Evolutionary conservation across 2,329 filamentous ascomycete species (phyloP), one percentile per base, ranked within the genome.

Genomic region (Dactylellina cionopaga): DNA sequence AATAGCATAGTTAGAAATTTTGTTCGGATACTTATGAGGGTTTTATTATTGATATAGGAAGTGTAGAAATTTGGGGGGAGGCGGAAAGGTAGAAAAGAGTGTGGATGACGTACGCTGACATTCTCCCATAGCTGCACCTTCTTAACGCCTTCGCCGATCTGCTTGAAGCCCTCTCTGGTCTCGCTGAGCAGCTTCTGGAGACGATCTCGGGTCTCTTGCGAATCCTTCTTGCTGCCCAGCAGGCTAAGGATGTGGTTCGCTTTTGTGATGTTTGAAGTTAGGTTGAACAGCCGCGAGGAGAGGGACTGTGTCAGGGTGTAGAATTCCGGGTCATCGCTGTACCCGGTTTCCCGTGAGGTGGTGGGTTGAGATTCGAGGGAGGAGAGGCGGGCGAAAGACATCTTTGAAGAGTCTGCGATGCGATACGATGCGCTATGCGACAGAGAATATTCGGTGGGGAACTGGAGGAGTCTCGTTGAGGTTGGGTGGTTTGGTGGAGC

Each of bases 271-370:
- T 93, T 95, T 75, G 90, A 90, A 58, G 93, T 93, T 74, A 99
- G 86, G 74, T 89, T 88, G 83, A 97, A 96, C 54, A 99, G 86
- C 80, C 94, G 90, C 81, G 92, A 90, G 81, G 91, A 96, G 72
- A 98, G 87, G 69, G 90, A 86, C 78, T 91, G 89, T 74, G 93
- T 92, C 77, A 96, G 87, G 68, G 87, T 85, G 79, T 92, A 87
- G 85, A 98, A 99, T 75, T 92, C 92, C 55, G 95, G 95, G 80
- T 98, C 92, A 82, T 99, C 95, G 79, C 87, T 85, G 82, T 96
- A 99, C 80, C 90, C 88, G 72, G 87, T 84, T 75, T 88, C 86
- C 74, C 91, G 85, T 82, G 85, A 85, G 74, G 84, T 87, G 27
- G 88, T 88, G 39, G 88, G 87, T 81, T 91, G 90, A 76, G 93